Conservation (phyloP, 228 moss, liverwort and hornwort species). For the Sphagnum magellanicum region DNA sequence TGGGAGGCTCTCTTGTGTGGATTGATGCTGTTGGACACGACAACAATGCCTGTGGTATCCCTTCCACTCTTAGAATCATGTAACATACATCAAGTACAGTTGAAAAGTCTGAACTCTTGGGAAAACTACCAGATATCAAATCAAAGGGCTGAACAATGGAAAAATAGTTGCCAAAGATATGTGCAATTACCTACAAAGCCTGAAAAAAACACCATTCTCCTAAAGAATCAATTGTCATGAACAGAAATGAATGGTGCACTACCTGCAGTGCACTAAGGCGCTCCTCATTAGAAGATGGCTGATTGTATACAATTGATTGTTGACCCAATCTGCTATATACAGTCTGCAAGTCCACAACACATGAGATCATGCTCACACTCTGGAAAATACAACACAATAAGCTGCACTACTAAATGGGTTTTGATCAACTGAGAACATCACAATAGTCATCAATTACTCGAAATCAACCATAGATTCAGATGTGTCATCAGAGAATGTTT, state of each 20-base stretch:
- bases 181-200: neutral
- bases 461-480: too few species aligned
- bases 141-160: neutral
- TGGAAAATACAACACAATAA: too few species aligned
- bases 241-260: neutral
- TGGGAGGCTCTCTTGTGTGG: constrained; percentile 48
- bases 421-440: neutral
- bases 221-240: neutral
- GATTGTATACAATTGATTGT: constrained; percentile 68
- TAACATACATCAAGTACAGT: too few species aligned
- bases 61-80: neutral
- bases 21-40: constrained; percentile 79
- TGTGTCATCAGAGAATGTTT: too few species aligned
- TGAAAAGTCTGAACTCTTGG: too few species aligned
- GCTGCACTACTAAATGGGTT: neutral
- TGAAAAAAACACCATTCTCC: neutral
- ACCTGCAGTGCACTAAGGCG: constrained; percentile 67
- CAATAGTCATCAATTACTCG: neutral
- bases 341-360: constrained; percentile 16
- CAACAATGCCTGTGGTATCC: constrained; percentile 40
- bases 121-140: too few species aligned
- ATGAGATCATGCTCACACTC: too few species aligned
- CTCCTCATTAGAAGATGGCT: constrained; percentile 60
- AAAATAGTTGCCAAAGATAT: neutral
- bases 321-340: constrained; percentile 29